These are phyloP conservation scores for Alternaria ventricosa DNA, from an alignment of 2,329 filamentous ascomycete species.

Conservation along the genomic window DNA sequence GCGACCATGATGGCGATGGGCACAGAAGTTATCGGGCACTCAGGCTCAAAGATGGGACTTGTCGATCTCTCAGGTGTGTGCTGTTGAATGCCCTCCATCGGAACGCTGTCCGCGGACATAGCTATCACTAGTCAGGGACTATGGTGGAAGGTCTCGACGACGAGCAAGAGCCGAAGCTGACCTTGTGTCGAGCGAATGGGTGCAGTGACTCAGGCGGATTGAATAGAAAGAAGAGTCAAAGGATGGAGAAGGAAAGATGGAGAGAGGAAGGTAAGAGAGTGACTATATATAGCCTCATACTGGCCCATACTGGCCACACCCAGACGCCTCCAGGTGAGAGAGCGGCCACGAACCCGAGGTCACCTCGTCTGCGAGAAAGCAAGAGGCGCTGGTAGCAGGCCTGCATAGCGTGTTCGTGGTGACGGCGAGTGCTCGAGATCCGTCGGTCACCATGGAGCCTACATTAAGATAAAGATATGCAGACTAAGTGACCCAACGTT, in stretches of 20 bases:
- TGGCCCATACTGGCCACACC: neutral
- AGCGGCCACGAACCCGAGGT: neutral
- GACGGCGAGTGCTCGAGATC: too few species aligned
- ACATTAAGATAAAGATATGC: too few species aligned
- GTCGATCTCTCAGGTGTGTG: neutral
- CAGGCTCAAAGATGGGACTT: slow-evolving; percentile 6
- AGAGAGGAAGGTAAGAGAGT: neutral
- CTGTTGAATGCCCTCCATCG: neutral
- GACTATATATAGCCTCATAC: neutral
- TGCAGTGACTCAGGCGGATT: neutral
- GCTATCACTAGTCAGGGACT: neutral
- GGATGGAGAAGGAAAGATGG: neutral
- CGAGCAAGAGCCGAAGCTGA: neutral
- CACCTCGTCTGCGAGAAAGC: neutral
- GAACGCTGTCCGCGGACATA: neutral
- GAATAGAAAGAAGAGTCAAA: neutral
- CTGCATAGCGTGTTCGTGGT: too few species aligned
- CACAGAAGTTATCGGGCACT: neutral
- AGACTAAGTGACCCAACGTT: too few species aligned
- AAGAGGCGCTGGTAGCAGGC: too few species aligned
- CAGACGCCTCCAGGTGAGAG: neutral
- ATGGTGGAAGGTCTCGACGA: neutral
- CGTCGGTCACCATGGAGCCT: too few species aligned
- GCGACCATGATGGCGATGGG: neutral
- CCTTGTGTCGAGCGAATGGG: neutral